These are phyloP conservation scores for Coemansia sp. DNA, from an alignment of 192 early-diverging fungal genomes.

Conservation along the genomic window DNA sequence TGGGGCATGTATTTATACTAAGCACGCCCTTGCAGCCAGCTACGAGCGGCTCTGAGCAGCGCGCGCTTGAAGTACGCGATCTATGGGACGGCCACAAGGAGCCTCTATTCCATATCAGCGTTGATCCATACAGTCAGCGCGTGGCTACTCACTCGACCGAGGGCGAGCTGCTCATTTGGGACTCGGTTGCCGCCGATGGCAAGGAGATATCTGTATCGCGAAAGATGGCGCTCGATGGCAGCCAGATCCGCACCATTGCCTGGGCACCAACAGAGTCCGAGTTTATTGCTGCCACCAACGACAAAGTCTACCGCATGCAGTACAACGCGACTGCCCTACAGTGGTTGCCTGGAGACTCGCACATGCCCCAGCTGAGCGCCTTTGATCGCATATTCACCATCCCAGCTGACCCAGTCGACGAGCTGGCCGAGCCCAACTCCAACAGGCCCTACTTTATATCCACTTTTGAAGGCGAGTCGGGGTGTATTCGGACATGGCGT, in stretches of 20 bases:
- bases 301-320: conserved; percentile 37
- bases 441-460: conserved; percentile 45
- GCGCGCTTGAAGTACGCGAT: conserved; percentile 13
- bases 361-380: conserved; percentile 24
- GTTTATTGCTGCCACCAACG: conserved; percentile 51
- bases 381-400: conserved; percentile 56
- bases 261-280: conserved; percentile 53
- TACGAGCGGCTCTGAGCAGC: neutral
- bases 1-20: conserved; percentile 46
- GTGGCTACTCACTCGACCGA: conserved; percentile 51
- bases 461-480: conserved; percentile 21
- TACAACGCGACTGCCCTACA: conserved; percentile 25
- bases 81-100: conserved; percentile 57
- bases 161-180: conserved; percentile 56
- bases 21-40: conserved; percentile 1
- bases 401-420: conserved; percentile 17
- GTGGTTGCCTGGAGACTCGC: conserved; percentile 37
- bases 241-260: conserved; percentile 49
- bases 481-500: conserved; percentile 43
- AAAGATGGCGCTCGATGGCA: conserved; percentile 44
- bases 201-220: conserved; percentile 24
- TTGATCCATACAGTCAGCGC: conserved; percentile 51
- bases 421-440: neutral
- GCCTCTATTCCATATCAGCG: conserved; percentile 54
- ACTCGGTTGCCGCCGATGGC: conserved; percentile 16